Conservation (phyloP, 106 monocot species). For the Dendrobium catenatum region DNA sequence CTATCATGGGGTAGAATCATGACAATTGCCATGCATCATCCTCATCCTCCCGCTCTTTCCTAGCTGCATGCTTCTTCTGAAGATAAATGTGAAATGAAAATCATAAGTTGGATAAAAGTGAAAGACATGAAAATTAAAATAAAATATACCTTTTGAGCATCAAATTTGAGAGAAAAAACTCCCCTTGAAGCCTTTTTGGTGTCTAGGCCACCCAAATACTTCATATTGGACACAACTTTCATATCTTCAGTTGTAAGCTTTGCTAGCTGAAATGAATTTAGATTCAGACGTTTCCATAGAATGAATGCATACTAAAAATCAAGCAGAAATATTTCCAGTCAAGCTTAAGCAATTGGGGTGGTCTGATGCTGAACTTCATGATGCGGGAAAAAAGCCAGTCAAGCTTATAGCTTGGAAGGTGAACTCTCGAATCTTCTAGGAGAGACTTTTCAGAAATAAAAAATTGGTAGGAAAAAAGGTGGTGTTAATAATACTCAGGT, state of each 20-base stretch:
- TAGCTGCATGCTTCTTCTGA: constrained; percentile 60
- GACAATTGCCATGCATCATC: constrained; percentile 55
- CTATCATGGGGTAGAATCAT: constrained; percentile 63
- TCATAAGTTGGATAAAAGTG: not conserved
- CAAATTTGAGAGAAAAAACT: constrained; percentile 45
- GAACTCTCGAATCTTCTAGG: too few relatives aligned
- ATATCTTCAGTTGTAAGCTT: constrained; percentile 58
- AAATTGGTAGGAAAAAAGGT: too few relatives aligned
- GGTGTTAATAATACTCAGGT: too few relatives aligned
- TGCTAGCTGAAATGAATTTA: constrained; percentile 47
- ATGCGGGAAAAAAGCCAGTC: too few relatives aligned
- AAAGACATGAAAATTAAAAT: not conserved
- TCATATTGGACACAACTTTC: constrained; percentile 48
- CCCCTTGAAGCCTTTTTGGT: constrained; percentile 45
- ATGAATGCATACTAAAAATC: not conserved
- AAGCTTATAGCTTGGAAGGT: too few relatives aligned
- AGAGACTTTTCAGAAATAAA: too few relatives aligned
- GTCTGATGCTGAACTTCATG: too few relatives aligned
- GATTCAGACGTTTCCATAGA: not conserved
- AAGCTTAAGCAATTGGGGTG: too few relatives aligned
- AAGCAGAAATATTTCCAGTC: constrained; percentile 12
- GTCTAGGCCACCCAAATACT: constrained; percentile 49
- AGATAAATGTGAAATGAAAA: not conserved
- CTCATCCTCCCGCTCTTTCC: constrained; percentile 44
- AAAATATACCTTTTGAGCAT: constrained; percentile 36